Conservation (phyloP, 805 yeast genomes). For the Lachancea meyersii region DNA sequence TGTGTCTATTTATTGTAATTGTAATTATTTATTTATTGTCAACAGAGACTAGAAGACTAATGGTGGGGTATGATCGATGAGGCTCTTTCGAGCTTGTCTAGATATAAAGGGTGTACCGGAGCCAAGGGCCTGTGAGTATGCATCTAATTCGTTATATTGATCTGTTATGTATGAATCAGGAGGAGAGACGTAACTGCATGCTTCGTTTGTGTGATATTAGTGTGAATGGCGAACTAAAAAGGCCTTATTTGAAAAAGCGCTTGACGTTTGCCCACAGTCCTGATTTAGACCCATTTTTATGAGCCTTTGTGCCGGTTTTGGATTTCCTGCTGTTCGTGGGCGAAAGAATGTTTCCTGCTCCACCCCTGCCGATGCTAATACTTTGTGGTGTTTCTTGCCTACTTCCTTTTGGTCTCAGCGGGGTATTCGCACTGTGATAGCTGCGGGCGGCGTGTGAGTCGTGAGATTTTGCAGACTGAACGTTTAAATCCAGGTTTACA, state of each 20-base stretch:
- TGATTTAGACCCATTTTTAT: slow-evolving; percentile 7
- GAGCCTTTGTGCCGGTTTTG: slow-evolving; percentile 4
- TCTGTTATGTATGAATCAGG: too few relatives aligned
- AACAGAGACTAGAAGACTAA: too few relatives aligned
- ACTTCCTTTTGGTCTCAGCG: slow-evolving; percentile 10
- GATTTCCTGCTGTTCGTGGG: slow-evolving; percentile 19
- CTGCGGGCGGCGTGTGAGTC: slow-evolving; percentile 7
- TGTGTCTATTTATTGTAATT: neutral
- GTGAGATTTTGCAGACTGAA: slow-evolving; percentile 10
- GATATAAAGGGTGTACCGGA: too few relatives aligned
- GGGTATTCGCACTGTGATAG: neutral
- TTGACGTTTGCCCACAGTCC: slow-evolving; percentile 17
- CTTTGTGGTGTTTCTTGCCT: slow-evolving; percentile 17
- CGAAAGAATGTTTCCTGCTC: slow-evolving; percentile 33
- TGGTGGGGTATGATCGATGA: too few relatives aligned
- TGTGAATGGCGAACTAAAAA: too few relatives aligned
- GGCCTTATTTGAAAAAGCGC: slow-evolving; percentile 12
- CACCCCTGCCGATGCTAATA: slow-evolving; percentile 32
- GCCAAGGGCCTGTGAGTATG: too few relatives aligned
- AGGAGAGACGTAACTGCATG: too few relatives aligned
- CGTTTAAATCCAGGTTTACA: neutral
- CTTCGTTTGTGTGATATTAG: too few relatives aligned
- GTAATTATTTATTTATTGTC: neutral
- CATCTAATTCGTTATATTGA: too few relatives aligned
- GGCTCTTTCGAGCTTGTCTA: too few relatives aligned